Base-by-base conservation (phyloP, 2,329 filamentous ascomycete genomes). In the Amauroascus niger region DNA sequence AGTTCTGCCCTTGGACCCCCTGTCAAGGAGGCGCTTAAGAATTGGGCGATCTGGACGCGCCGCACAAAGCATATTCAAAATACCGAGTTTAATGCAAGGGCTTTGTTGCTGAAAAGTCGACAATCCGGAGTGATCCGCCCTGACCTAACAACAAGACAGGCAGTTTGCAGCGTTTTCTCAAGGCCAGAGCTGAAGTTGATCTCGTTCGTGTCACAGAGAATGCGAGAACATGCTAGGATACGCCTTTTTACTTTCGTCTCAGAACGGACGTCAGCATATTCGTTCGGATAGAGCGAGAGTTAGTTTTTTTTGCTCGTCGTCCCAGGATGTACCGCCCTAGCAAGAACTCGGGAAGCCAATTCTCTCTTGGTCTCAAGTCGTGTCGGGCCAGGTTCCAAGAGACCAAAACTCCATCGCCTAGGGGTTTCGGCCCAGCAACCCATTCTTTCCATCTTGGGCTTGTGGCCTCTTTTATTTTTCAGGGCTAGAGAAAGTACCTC, bases 31-130 rank as follows among this genome's bases (percentile, higher is more conserved):
- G 50, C 50, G 50, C 50, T 53, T 53, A 53, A 30, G 50, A 47
- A 37, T 53, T 46, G 50, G 49, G 47, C 41, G 50, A 53, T 53
- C 50, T 53, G 50, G 50, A 45, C 50, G 50, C 50, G 50, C 50
- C 50, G 43, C 50, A 53, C 41, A 53, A 53, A 53, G 50, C 50
- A 47, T 46, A 47, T 50, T 50, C 48, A 20, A 13, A 43, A 50
- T 37, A 37, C 26, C 39, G 24, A 43, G 26, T 44, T 26, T 33
- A 43, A 51, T 51, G 49, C 49, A 51, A 51, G 49, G 49, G 49
- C 49, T 51, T 51, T 51, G 49, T 51, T 51, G 49, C 20, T 43
- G 49, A 44, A 41, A 51, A 44, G 40, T 35, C 28, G 30, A 43
- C 39, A 33, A 35, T 35, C 28, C 39, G 26, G 49, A 30, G 44